Evolutionary conservation across 73 alveolate genomes (phyloP).

Genomic region (Durusdinium trenchii): DNA sequence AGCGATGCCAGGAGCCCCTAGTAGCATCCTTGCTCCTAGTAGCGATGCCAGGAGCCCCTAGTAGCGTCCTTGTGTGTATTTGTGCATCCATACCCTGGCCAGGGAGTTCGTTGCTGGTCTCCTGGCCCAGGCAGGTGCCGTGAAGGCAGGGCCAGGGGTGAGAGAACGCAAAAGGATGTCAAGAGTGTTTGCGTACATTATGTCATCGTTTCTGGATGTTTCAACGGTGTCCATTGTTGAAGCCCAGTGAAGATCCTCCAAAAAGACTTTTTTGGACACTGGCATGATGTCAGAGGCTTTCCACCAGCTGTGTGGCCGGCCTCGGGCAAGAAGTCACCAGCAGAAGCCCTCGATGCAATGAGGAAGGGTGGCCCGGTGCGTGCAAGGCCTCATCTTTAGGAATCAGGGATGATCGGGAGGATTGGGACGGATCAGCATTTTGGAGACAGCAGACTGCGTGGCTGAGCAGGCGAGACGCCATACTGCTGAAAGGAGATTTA

Average conservation of each 20-base stretch:
- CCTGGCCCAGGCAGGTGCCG: constrained; percentile 87
- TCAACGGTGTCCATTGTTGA: too few relatives aligned
- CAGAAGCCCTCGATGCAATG: constrained; percentile 91
- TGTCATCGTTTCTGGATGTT: not conserved
- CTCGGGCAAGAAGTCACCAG: constrained; percentile 82
- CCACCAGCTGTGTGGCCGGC: constrained; percentile 95
- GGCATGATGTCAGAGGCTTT: constrained; percentile 46
- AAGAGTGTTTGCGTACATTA: not conserved
- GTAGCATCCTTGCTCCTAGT: too few relatives aligned
- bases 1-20: too few relatives aligned
- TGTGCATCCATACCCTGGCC: not conserved
- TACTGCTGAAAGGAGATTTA: constrained; percentile 49
- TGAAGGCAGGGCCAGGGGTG: constrained; percentile 25
- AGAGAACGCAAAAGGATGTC: not conserved
- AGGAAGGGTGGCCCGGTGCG: constrained; percentile 92
- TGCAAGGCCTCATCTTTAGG: constrained; percentile 14
- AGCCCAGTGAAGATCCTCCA: too few relatives aligned
- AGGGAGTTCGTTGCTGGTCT: constrained; percentile 95
- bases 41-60: too few relatives aligned
- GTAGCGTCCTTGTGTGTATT: too few relatives aligned
- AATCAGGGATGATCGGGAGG: not conserved
- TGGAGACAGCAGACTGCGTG: too few relatives aligned
- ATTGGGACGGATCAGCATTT: not conserved
- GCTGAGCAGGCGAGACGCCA: constrained; percentile 80
- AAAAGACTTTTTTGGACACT: too few relatives aligned